phyloP scores from a whole-genome alignment of 2,329 filamentous ascomycete genomes.

The Sporothrix pseudoabietina region DNA sequence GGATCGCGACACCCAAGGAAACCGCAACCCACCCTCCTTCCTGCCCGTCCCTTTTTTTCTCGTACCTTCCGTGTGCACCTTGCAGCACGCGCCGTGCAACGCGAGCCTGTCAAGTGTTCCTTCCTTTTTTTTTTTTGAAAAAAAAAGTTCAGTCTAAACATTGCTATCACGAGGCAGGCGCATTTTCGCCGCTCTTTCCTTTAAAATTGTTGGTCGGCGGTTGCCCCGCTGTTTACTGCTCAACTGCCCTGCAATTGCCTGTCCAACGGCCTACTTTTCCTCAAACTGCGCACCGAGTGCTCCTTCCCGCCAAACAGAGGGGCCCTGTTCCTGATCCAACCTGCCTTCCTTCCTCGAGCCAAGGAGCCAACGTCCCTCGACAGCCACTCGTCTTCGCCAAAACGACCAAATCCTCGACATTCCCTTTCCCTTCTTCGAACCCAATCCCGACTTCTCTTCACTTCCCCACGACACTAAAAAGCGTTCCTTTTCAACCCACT shows the following conservation, averaged over 20 bases:
- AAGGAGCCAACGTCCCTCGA: background rate
- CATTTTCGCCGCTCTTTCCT: conserved; percentile 4
- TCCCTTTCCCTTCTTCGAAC: background rate
- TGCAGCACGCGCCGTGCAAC: conserved; percentile 30
- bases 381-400: conserved; percentile 20
- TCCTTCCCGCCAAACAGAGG: conserved; percentile 13
- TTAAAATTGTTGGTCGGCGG: conserved; percentile 25
- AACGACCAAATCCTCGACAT: conserved; percentile 11
- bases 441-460: background rate
- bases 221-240: conserved; percentile 27
- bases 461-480: background rate
- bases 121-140: conserved; percentile 7
- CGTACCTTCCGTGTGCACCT: conserved; percentile 27
- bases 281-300: background rate
- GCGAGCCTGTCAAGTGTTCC: conserved; percentile 23
- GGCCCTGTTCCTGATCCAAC: conserved; percentile 1
- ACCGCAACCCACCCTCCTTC: conserved; percentile 23
- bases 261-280: conserved; percentile 18
- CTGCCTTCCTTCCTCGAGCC: background rate
- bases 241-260: conserved; percentile 18
- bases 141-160: background rate
- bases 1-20: conserved; percentile 24
- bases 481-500: background rate
- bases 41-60: conserved; percentile 4
- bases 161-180: conserved; percentile 4